These are phyloP conservation scores for Helianthus tuberosus DNA, from an alignment of 129 eudicot species.

Conservation along the genomic window DNA sequence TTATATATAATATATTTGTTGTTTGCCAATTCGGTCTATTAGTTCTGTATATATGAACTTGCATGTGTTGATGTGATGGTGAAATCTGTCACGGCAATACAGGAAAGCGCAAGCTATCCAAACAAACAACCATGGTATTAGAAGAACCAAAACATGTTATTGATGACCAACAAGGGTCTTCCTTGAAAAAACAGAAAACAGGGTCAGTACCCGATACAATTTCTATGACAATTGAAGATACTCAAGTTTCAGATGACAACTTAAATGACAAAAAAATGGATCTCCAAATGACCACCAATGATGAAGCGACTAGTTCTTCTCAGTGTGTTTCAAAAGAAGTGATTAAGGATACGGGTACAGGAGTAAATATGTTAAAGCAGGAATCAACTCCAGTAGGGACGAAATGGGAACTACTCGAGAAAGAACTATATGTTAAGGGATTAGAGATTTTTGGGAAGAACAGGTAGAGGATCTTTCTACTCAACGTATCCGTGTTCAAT, in stretches of 20 bases:
- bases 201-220: conserved; percentile 32
- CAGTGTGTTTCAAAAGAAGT: conserved; percentile 11
- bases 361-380: conserved; percentile 28
- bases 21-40: not conserved
- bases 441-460: conserved; percentile 94
- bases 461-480: conserved; percentile 51
- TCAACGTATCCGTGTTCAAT: conserved; percentile 7
- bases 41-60: conserved; percentile 3
- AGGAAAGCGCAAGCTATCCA: conserved; percentile 51
- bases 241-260: conserved; percentile 26
- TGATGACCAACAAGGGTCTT: conserved; percentile 39
- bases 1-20: not conserved
- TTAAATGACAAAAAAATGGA: conserved; percentile 28
- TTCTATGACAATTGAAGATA: conserved; percentile 30
- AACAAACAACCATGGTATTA: conserved; percentile 26
- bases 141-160: conserved; percentile 34
- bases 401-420: conserved; percentile 88
- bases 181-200: conserved; percentile 55
- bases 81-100: conserved; percentile 30
- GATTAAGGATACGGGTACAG: conserved; percentile 26
- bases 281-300: conserved; percentile 25
- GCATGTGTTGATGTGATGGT: conserved; percentile 25
- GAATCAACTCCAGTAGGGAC: conserved; percentile 23
- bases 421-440: conserved; percentile 84
- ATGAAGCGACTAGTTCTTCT: conserved; percentile 30